phyloP scores from a whole-genome alignment of 2,329 filamentous ascomycete species.

The Rhynchosporium secalis region DNA sequence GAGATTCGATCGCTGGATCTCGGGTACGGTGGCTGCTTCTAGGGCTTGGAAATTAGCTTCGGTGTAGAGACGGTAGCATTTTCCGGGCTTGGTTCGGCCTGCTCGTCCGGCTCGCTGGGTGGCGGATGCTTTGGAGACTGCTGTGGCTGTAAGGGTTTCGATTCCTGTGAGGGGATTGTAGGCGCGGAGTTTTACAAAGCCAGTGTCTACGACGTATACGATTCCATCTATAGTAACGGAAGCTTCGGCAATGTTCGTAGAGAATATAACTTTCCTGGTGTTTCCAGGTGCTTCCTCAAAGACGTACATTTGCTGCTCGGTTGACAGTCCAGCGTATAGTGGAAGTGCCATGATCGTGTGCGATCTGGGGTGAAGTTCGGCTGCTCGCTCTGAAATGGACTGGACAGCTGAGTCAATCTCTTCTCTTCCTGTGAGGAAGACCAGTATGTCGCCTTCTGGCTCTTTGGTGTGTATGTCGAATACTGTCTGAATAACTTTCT shows the following conservation, averaged over 20 bases:
- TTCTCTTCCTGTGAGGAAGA: conserved; percentile 90
- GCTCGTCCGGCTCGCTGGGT: conserved; percentile 87
- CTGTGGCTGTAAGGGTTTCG: conserved; percentile 78
- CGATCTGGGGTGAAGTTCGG: conserved; percentile 58
- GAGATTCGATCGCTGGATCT: conserved; percentile 90
- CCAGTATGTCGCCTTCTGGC: conserved; percentile 78
- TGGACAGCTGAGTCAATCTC: conserved; percentile 87
- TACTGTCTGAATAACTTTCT: conserved; percentile 77
- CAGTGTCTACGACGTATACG: conserved; percentile 85
- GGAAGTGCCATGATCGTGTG: conserved; percentile 70
- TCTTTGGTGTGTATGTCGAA: conserved; percentile 86
- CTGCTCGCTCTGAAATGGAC: conserved; percentile 70
- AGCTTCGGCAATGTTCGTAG: conserved; percentile 95
- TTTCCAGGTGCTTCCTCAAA: conserved; percentile 82
- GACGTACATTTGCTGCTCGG: conserved; percentile 91
- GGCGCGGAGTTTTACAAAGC: conserved; percentile 85
- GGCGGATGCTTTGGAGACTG: conserved; percentile 89
- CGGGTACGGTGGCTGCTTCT: conserved; percentile 74
- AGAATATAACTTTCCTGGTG: conserved; percentile 86
- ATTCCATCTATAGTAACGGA: conserved; percentile 94
- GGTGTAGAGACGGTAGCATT: conserved; percentile 92
- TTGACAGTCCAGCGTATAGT: conserved; percentile 84
- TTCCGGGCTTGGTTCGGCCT: conserved; percentile 84
- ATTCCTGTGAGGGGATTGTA: conserved; percentile 85
- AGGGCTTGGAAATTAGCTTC: conserved; percentile 68